A percentile compares a stretch with the other conserved stretches of the same genome.
phyloP scores from a whole-genome alignment of 2,329 filamentous ascomycete species.

The Pezicula neosporulosa region DNA sequence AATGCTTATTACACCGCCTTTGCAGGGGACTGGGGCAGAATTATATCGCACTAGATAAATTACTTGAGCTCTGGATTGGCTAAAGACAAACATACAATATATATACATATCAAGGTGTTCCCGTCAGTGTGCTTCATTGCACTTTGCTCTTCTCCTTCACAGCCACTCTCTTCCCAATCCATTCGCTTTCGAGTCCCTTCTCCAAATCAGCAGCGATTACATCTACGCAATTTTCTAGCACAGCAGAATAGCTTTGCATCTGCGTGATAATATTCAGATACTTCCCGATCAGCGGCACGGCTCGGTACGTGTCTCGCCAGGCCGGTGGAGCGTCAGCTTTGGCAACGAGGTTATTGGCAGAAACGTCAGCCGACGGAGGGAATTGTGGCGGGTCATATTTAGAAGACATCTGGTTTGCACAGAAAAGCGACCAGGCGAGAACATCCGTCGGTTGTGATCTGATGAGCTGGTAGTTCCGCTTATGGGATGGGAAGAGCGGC shows the following conservation, averaged over 20 bases:
- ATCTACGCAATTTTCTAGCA: conserved; percentile 11
- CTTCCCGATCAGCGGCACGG: conserved; percentile 9
- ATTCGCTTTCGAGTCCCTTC: conserved; percentile 13
- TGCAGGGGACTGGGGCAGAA: too few species aligned
- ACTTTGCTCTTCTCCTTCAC: conserved; percentile 12
- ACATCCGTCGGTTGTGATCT: conserved; percentile 10
- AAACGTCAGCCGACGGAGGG: conserved; percentile 13
- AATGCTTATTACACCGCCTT: too few species aligned
- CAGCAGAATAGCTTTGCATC: conserved; percentile 6
- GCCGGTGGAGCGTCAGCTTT: conserved; percentile 8
- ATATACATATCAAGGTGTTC: too few species aligned
- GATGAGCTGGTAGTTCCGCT: conserved; percentile 17
- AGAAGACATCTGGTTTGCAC: conserved; percentile 15
- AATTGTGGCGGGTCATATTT: conserved; percentile 12
- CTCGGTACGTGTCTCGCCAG: conserved; percentile 5
- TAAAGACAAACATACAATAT: background rate
- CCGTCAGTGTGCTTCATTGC: conserved; percentile 3
- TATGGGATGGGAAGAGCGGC: conserved; percentile 19
- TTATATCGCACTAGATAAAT: too few species aligned
- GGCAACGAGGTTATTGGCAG: conserved; percentile 16
- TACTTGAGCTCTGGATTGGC: too few species aligned
- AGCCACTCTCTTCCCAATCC: conserved; percentile 9
- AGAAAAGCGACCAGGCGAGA: conserved; percentile 22
- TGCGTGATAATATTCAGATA: conserved; percentile 11
- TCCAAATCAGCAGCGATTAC: conserved; percentile 14